Conservation (phyloP, 192 early-diverging fungal species). For the Rhizophagus sp. region DNA sequence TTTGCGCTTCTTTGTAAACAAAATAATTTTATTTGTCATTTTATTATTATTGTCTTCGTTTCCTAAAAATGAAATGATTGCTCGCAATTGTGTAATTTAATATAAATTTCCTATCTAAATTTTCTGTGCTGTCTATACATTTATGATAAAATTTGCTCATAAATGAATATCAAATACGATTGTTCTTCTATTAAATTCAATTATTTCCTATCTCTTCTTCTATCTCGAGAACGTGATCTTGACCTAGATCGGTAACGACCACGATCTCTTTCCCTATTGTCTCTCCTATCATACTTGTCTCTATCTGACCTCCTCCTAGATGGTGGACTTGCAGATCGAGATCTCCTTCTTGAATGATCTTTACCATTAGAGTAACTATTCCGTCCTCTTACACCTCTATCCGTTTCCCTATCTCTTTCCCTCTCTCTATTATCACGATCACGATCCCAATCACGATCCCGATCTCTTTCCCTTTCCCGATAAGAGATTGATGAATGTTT, state of each 20-base stretch:
- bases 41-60: too few species aligned
- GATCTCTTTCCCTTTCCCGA: constrained; percentile 23
- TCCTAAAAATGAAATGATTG: too few species aligned
- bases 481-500: neutral
- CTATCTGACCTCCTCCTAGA: constrained; percentile 7
- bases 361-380: neutral
- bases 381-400: constrained; percentile 10
- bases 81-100: too few species aligned
- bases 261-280: constrained; percentile 14
- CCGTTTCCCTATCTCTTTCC: constrained; percentile 8
- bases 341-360: constrained; percentile 1
- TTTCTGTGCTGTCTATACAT: too few species aligned
- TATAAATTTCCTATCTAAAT: too few species aligned
- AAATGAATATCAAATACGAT: too few species aligned
- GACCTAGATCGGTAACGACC: constrained; percentile 12
- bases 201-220: constrained; percentile 12
- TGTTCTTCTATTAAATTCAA: neutral
- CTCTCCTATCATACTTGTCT: constrained; percentile 7
- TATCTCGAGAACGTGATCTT: neutral
- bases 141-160: too few species aligned
- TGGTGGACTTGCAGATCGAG: constrained; percentile 33
- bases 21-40: too few species aligned
- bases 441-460: constrained; percentile 12
- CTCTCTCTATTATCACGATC: constrained; percentile 9
- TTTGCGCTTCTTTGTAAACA: too few species aligned